Percentiles rank a stretch among this genome's conserved stretches.
These are phyloP conservation scores for Entonaema liquescens DNA, from an alignment of 495 filamentous ascomycete genomes.

Conservation along the genomic window DNA sequence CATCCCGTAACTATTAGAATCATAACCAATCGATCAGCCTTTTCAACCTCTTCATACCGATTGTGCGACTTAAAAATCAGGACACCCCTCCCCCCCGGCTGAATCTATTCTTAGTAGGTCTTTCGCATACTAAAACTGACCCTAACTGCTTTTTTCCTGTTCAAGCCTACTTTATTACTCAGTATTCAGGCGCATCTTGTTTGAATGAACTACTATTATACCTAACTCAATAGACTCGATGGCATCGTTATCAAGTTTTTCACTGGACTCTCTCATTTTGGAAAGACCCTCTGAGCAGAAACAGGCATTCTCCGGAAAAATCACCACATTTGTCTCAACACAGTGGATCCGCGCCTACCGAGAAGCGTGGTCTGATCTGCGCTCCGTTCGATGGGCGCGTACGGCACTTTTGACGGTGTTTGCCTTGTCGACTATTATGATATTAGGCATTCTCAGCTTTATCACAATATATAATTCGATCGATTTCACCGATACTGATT, in stretches of 20 bases:
- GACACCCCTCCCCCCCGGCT: neutral
- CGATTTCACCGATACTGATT: neutral
- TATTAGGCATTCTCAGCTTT: neutral
- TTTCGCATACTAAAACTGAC: neutral
- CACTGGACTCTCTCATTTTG: neutral
- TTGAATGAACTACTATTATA: neutral
- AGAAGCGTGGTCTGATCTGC: neutral
- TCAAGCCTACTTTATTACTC: neutral
- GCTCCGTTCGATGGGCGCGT: constrained; percentile 12
- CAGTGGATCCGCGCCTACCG: neutral
- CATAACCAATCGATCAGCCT: neutral
- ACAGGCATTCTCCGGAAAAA: neutral
- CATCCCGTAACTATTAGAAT: neutral
- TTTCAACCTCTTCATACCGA: neutral
- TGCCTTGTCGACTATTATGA: neutral
- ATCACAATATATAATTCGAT: neutral
- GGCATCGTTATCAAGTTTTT: neutral
- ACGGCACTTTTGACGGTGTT: constrained; percentile 1
- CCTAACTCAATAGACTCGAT: neutral
- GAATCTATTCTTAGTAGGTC: neutral
- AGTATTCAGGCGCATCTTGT: neutral
- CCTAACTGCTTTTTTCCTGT: neutral
- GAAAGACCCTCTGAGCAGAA: neutral
- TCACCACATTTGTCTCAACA: neutral
- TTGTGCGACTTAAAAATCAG: neutral